Conservation (phyloP, 2,329 filamentous ascomycete species). For the Basipetospora chlamydospora region DNA sequence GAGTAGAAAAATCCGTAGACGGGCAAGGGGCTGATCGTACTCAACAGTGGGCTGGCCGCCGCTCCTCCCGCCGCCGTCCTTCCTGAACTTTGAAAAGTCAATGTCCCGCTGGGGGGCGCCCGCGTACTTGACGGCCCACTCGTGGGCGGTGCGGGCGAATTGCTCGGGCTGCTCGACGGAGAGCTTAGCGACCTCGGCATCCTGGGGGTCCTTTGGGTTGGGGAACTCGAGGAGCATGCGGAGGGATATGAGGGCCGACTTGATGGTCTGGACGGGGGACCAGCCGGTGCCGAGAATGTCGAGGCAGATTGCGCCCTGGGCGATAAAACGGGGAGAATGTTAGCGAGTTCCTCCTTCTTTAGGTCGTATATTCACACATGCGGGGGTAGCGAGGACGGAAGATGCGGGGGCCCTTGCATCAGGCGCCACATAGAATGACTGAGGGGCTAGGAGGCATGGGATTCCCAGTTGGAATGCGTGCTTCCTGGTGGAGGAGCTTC, state of each 20-base stretch:
- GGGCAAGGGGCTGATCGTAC: background rate
- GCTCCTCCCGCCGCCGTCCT: conserved; percentile 37
- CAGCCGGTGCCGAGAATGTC: conserved; percentile 82
- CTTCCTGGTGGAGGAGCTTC: too few species aligned
- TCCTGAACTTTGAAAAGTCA: conserved; percentile 24
- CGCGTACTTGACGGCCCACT: conserved; percentile 80
- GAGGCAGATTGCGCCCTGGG: conserved; percentile 89
- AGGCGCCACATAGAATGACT: too few species aligned
- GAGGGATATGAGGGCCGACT: conserved; percentile 82
- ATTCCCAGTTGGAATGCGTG: too few species aligned
- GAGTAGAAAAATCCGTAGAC: background rate
- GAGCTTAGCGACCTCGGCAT: conserved; percentile 89
- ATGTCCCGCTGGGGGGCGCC: conserved; percentile 45
- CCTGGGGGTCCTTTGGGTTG: conserved; percentile 92
- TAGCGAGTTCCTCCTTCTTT: too few species aligned
- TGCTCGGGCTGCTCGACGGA: conserved; percentile 62
- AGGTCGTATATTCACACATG: too few species aligned
- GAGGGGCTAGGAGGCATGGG: too few species aligned
- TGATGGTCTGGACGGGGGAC: conserved; percentile 94
- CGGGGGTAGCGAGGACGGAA: too few species aligned
- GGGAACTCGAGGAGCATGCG: conserved; percentile 87
- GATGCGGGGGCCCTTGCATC: background rate
- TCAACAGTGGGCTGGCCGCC: conserved; percentile 7
- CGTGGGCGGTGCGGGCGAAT: conserved; percentile 69
- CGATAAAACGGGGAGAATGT: too few species aligned